These are phyloP conservation scores for Chondrostereum purpureum DNA, from an alignment of 1,284 basidiomycete species.

Conservation along the genomic window DNA sequence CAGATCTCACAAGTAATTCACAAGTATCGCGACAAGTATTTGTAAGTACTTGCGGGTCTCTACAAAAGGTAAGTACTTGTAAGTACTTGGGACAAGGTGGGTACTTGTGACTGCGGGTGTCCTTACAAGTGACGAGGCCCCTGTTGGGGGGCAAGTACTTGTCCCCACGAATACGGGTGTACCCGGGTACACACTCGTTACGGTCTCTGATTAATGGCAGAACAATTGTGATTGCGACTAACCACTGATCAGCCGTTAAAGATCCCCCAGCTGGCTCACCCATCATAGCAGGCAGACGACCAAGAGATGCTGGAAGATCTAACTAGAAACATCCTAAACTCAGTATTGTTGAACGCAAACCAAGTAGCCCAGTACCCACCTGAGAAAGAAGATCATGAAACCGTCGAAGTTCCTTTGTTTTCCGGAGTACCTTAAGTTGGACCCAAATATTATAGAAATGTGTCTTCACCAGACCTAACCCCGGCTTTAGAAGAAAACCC, in stretches of 20 bases:
- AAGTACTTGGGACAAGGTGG: too few relatives aligned
- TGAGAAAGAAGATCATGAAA: conserved; percentile 20
- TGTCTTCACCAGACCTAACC: conserved; percentile 25
- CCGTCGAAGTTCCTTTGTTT: conserved; percentile 17
- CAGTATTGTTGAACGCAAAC: too few relatives aligned
- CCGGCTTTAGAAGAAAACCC: neutral
- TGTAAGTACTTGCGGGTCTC: too few relatives aligned
- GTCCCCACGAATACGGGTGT: too few relatives aligned
- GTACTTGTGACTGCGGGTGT: too few relatives aligned
- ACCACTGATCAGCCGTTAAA: conserved; percentile 29
- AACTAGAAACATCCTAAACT: conserved; percentile 14
- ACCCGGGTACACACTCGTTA: too few relatives aligned
- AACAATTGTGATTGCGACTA: conserved; percentile 19
- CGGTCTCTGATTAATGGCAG: too few relatives aligned
- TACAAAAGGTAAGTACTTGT: too few relatives aligned
- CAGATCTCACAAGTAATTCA: too few relatives aligned
- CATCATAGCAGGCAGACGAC: conserved; percentile 22
- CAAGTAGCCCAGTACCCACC: conserved; percentile 13
- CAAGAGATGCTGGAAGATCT: conserved; percentile 16
- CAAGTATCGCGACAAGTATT: too few relatives aligned
- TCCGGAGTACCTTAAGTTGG: conserved; percentile 19
- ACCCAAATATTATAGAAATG: conserved; percentile 29
- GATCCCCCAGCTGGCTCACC: conserved; percentile 28
- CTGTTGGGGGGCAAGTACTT: too few relatives aligned
- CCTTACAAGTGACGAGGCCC: too few relatives aligned